Evolutionary conservation across 768 basidiomycete genomes (phyloP), one percentile per base, ranked within the genome.

Genomic region (Dentipellis sp.): DNA sequence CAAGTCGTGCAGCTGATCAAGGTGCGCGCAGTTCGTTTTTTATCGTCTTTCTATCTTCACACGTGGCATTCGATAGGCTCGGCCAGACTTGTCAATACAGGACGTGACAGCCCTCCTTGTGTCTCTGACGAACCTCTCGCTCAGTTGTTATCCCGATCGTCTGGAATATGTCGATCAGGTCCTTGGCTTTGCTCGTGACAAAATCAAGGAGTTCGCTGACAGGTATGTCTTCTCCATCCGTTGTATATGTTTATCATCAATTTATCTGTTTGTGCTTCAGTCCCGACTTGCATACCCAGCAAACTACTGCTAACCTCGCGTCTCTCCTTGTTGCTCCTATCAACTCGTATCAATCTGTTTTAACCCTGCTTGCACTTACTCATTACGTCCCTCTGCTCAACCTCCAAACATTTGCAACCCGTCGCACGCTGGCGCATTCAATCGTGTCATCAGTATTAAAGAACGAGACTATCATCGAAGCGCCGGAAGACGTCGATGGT

Each of bases 1-100:
- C 97, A 99, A 68, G 92, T 98, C 5, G 94, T 98, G 10, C 88
- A 97, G 67, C 81, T 99, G 23, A 94, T 99, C 76, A 97, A 94
- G 82, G 94, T 91, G 62, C 45, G 50, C 5, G 14, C n/a, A 0
- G 7, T 19, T 35, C 10, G 12, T 21, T 57, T n/a, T 19, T 2
- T 46, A 35, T 12, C 0, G 14, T 56, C 29, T 19, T 47, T 17
- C 58, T 62, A 29, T 29, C 6, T 6, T 29, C 3, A 29, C 29
- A 29, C 29, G 21, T 67, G 40, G 47, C 36, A 35, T 34, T 10
- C 34, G 16, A 48, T 49, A 95, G 94, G 94, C 95, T 58, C 88
- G 97, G 58, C 97, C 97, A 11, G 97, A 99, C 69, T 73, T 99
- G 35, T 92, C 93, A 48, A 92, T 99, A 67, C 95, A 97, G 69